Evolutionary conservation across 768 basidiomycete species (phyloP), one percentile per base, ranked within the genome.

Genomic region (Tylopilus rubrobrunneus): DNA sequence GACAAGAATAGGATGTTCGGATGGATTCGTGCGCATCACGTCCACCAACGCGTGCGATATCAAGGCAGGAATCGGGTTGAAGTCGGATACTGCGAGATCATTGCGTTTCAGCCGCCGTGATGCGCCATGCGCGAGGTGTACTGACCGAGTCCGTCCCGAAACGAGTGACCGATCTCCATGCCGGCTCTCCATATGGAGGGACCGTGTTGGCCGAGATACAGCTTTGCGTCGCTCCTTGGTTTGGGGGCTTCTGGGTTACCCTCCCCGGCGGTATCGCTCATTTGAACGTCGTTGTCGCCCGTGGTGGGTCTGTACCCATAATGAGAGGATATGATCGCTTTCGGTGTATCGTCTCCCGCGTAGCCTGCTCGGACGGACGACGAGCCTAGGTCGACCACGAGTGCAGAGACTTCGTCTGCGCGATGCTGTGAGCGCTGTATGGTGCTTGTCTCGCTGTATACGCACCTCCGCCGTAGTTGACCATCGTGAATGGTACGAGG

Each of bases 341-440:
- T 92, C 17, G 97, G 97, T 11, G 89, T 83, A 65, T 98, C 97
- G 72, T 98, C 96, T 44, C 97, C 97, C 11, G 97, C 96, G 70
- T 98, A 97, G 49, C 97, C 97, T 11, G 93, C 92, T 67, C 97
- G 86, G 50, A 95, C 74, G 9, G 92, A 88, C 25, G 89, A 87
- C 11, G 89, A 78, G 28, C 97, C 97, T 67, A 98, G 88, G 75
- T 99, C 97, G 36, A 99, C 75, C 23, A 98, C 97, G 49, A 98
- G 76, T 29, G 96, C 97, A 34, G 93, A 89, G n/a, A 98, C 93
- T 75, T 98, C 95, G 68, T 98, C 95, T 97, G 56, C 12, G 25
- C 4, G 34, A n/a, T 45, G 46, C 41, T 10, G 36, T 56, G 33
- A 52, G 53, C 46, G 3, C 56, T n/a, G 10, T 44, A 40, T n/a